Evolutionary conservation across 2,329 filamentous ascomycete species (phyloP), one percentile per base, ranked within the genome.

Genomic region (Dactylellina sp.): DNA sequence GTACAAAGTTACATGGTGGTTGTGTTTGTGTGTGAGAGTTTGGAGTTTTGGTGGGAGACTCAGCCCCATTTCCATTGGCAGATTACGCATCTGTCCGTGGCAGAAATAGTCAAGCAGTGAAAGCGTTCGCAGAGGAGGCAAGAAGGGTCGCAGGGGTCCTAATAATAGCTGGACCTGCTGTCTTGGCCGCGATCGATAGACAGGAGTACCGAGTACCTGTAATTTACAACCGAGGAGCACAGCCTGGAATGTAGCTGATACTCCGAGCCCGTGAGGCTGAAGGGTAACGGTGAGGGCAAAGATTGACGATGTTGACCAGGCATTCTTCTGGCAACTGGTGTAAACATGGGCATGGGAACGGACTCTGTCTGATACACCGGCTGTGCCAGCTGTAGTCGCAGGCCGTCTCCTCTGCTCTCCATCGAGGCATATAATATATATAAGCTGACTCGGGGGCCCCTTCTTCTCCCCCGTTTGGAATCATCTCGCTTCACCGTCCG

Each of bases 371-470:
- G 70, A 74, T 65, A 74, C 70, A 65, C 55, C 61, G 61, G 61
- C 61, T 66, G 70, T 74, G 68, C 53, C 37, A 72, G 68, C 57
- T 62, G 49, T n/a, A n/a, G n/a, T n/a, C n/a, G n/a, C n/a, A n/a
- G n/a, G n/a, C n/a, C n/a, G 55, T 50, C 22, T n/a, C 35, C 53
- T 11, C 25, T 47, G 20, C 12, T 11, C 16, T 42, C 4, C 50
- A 40, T 28, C 20, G 44, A 46, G 39, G n/a, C 6, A 24, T 20
- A 37, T 32, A 9, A 32, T 42, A 39, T 68, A 70, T 70, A 70
- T 70, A 70, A 70, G 64, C 64, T 70, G 64, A 40, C 32, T 40
- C 55, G 47, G 24, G n/a, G 28, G 46, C 55, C 40, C 52, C 46
- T 55, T 32, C 20, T 28, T 46, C 18, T 70, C n/a, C 46, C 12